Conservation (phyloP, 2,329 filamentous ascomycete species). For the Aureobasidium mangrovei region DNA sequence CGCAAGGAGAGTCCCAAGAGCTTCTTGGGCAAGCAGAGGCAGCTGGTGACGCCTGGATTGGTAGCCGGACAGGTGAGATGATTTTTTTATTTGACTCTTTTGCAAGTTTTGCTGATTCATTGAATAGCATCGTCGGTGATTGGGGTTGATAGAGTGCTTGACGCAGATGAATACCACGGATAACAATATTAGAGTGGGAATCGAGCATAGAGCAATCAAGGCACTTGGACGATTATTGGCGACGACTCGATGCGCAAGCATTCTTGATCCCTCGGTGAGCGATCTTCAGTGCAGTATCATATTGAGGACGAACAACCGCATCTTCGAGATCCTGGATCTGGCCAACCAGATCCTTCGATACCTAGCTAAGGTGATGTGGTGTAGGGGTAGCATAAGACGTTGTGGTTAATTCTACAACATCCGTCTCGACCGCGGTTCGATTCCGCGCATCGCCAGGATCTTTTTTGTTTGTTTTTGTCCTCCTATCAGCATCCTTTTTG, state of each 20-base stretch:
- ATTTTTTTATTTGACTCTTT: not conserved
- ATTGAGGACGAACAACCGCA: not conserved
- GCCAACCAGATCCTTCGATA: slow-evolving; percentile 9
- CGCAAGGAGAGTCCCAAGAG: slow-evolving; percentile 67
- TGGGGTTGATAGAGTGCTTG: not conserved
- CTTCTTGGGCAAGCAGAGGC: slow-evolving; percentile 75
- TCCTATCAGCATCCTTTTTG: not conserved
- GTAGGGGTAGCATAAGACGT: slow-evolving; percentile 13
- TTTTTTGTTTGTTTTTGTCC: not conserved
- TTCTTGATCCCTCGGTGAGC: not conserved
- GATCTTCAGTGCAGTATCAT: not conserved
- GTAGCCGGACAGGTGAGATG: slow-evolving; percentile 12
- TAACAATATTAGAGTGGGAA: too few relatives aligned
- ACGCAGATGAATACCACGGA: not conserved
- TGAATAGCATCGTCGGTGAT: not conserved
- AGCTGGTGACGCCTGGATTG: slow-evolving; percentile 24
- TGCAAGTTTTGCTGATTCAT: not conserved
- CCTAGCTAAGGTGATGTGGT: slow-evolving; percentile 12
- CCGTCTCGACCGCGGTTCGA: slow-evolving; percentile 16
- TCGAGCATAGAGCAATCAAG: too few relatives aligned
- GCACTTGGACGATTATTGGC: too few relatives aligned
- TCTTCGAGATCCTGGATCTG: slow-evolving; percentile 5
- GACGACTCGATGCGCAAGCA: not conserved
- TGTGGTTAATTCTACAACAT: slow-evolving; percentile 9
- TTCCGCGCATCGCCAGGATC: slow-evolving; percentile 15